These are phyloP conservation scores for Gossypium thurberi DNA, from an alignment of 345 rosid species.

Conservation along the genomic window DNA sequence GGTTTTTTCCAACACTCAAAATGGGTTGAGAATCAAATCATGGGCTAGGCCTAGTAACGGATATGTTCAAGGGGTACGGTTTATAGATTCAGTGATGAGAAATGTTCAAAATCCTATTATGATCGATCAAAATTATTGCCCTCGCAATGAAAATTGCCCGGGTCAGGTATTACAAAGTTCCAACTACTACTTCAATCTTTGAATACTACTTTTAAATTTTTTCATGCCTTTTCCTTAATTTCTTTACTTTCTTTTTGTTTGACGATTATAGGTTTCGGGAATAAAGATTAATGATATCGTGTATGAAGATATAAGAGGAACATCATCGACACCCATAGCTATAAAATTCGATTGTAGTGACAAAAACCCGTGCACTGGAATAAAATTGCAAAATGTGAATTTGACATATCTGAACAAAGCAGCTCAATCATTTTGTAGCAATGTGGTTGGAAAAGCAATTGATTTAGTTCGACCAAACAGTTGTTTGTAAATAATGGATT, in stretches of 20 bases:
- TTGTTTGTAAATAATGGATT: slow-evolving; percentile 21
- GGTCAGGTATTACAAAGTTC: slow-evolving; percentile 18
- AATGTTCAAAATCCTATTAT: slow-evolving; percentile 16
- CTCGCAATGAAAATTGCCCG: slow-evolving; percentile 41
- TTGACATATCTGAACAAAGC: slow-evolving; percentile 14
- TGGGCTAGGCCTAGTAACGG: slow-evolving; percentile 26
- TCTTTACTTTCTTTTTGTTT: not conserved
- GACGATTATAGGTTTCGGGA: slow-evolving; percentile 6
- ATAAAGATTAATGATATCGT: slow-evolving; percentile 27
- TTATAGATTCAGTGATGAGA: slow-evolving; percentile 28
- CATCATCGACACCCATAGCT: slow-evolving; percentile 24
- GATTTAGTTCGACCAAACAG: slow-evolving; percentile 21
- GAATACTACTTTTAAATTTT: no score
- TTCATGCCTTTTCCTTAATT: not conserved
- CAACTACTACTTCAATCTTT: no score
- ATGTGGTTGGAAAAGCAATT: slow-evolving; percentile 21
- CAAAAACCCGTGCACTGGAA: slow-evolving; percentile 21
- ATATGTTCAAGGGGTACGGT: slow-evolving; percentile 35
- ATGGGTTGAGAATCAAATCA: slow-evolving; percentile 55
- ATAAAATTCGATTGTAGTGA: slow-evolving; percentile 34
- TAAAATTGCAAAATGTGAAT: slow-evolving; percentile 22
- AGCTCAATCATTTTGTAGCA: slow-evolving; percentile 31
- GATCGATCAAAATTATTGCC: slow-evolving; percentile 58
- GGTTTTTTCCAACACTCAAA: slow-evolving; percentile 32
- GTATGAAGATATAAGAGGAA: slow-evolving; percentile 32